These are phyloP conservation scores for Closterium sp. DNA, from an alignment of 139 green algal genomes.

Conservation along the genomic window DNA sequence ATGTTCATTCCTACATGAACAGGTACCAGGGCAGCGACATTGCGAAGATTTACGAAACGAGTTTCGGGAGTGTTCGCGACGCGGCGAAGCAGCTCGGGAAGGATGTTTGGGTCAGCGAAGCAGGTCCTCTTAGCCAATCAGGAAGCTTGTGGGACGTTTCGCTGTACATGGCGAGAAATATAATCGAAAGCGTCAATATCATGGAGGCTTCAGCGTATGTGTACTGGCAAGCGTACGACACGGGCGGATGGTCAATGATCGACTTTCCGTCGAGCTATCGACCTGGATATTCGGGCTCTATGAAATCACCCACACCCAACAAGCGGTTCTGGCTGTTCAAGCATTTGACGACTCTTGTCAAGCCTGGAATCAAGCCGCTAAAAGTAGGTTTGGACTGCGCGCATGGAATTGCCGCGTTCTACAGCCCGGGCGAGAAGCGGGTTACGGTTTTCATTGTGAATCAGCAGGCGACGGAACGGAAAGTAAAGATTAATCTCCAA, in stretches of 20 bases:
- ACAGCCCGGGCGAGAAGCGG: background rate
- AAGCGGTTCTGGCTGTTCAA: background rate
- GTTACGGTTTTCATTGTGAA: background rate
- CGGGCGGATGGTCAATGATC: background rate
- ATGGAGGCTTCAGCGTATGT: slow-evolving; percentile 43
- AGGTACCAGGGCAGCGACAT: background rate
- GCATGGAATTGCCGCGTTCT: background rate
- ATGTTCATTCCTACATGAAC: background rate
- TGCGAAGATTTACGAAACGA: background rate
- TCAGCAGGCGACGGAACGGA: background rate
- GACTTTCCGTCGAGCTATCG: background rate
- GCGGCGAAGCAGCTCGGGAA: slow-evolving; percentile 20
- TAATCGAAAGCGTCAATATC: slow-evolving; percentile 37
- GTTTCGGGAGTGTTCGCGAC: slow-evolving; percentile 6
- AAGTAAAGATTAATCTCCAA: background rate
- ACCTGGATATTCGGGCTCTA: background rate
- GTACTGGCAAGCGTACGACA: slow-evolving; percentile 47
- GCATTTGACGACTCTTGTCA: background rate
- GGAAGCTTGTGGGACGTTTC: slow-evolving; percentile 10
- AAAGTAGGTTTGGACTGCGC: background rate
- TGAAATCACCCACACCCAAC: background rate
- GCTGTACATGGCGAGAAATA: slow-evolving; percentile 21
- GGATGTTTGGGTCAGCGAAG: slow-evolving; percentile 50
- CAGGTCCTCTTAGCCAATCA: slow-evolving; percentile 10
- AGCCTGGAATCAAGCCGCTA: background rate